Evolutionary conservation across 441 rosid species (phyloP), one percentile per base, ranked within the genome.

Genomic region (Monsonia emarginata): DNA sequence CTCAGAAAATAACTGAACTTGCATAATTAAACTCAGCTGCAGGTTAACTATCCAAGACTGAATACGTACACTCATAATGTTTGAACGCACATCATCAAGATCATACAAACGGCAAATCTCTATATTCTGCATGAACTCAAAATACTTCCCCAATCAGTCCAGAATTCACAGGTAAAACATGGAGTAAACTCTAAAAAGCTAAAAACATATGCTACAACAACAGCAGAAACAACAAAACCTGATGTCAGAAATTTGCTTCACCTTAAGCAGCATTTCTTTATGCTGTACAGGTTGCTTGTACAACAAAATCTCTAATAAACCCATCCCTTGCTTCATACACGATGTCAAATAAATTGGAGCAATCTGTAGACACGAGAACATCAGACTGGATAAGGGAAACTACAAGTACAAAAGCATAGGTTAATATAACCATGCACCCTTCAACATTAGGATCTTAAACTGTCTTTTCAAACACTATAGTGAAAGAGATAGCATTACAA

Each of bases 71-170:
- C 86, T 90, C 96, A 87, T 90, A 71, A 88, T 85, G 65, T 83
- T 82, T 67, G 89, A 79, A 67, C 89, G 84, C 78, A 85, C 78
- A 67, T 38, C 61, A 57, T 82, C 82, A 48, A 90, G 94, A 42
- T 92, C 89, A 77, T 88, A 84, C 19, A 92, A 79, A 62, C 90
- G 92, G 79, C 96, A 92, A 72, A 92, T 83, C 84, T 92, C 97
- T 74, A 92, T 69, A 59, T 82, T 90, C 98, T 92, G 86, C 80
- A 80, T 11, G 54, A 64, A 64, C 57, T 50, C 57, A 8, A 10
- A 21, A 50, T 50, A 50, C 19, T 50, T 18, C 19, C 18, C 11
- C 46, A 60, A n/a, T 13, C 30, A 56, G 26, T 54, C 69, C 30
- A 9, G 25, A 50, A 18, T 19, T 50, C 19, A 50, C 19, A 73